Evolutionary conservation across 2,329 filamentous ascomycete species (phyloP), one percentile per base, ranked within the genome.

Genomic region (Chaetothyriales sp.): DNA sequence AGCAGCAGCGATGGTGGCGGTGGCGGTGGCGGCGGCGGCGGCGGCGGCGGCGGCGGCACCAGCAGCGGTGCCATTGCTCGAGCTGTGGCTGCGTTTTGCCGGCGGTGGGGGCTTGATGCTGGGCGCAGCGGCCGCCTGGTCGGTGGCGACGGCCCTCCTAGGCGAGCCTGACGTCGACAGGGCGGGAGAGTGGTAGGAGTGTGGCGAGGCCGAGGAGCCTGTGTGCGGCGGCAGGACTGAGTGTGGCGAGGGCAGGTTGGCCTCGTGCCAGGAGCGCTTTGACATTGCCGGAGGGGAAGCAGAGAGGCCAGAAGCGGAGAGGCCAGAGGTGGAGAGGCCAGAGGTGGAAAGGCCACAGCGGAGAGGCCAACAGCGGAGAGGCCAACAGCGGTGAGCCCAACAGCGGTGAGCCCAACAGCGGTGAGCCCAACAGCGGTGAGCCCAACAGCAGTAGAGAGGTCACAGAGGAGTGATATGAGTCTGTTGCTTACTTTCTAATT

Each of bases 181-280:
- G 8, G 46, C 46, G 13, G 57, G 57, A 40, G 57, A 59, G 10
- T 33, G 33, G 47, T 50, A 56, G 18, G 56, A 55, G 46, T 55
- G 51, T 2, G 57, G 56, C 43, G 57, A 58, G 8, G 49, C 49
- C 18, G 53, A 51, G 2, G 53, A 56, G 20, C 28, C 51, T 33
- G 54, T 43, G 47, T 49, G 50, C 46, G 22, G 22, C 18, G 37
- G 43, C 50, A 13, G 50, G 49, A 19, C 48, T 46, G 46, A 49
- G 18, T 58, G 58, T 44, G 59, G 59, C 49, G 59, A 61, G 37
- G 59, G 55, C 45, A 59, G 52, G 43, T 59, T 57, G 29, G 59
- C 59, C 51, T 61, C 58, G 50, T 57, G 54, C 59, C 59, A 61
- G 51, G 54, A 58, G 51, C 59, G 59, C 53, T 61, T 61, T 18